phyloP scores from a whole-genome alignment of 2,329 filamentous ascomycete species.

The Ophiostoma sp. region DNA sequence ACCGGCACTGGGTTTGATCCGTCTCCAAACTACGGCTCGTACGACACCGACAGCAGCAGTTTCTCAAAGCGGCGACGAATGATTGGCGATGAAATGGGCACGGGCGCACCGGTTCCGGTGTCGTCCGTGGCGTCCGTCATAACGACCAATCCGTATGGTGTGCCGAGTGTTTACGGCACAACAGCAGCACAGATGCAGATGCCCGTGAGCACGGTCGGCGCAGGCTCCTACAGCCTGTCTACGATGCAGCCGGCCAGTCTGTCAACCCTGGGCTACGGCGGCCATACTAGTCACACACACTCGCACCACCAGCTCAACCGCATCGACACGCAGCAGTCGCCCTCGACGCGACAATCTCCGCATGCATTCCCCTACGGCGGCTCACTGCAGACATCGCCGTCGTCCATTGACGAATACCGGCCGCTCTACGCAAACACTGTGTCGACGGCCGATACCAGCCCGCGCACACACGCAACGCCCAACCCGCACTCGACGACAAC shows the following conservation, averaged over 20 bases:
- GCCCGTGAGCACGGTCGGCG: constrained; percentile 23
- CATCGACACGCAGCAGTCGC: constrained; percentile 25
- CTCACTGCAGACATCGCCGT: constrained; percentile 23
- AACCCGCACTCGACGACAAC: constrained; percentile 24
- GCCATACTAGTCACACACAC: neutral
- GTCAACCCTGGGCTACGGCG: constrained; percentile 1
- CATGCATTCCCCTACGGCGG: constrained; percentile 24
- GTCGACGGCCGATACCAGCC: constrained; percentile 23
- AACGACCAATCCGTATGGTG: neutral
- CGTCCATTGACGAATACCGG: constrained; percentile 24
- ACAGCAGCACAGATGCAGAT: constrained; percentile 15
- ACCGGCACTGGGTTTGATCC: constrained; percentile 20
- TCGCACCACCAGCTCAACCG: constrained; percentile 23
- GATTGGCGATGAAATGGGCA: constrained; percentile 3
- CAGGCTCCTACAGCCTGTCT: constrained; percentile 22
- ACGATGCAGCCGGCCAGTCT: constrained; percentile 12
- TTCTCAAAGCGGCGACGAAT: constrained; percentile 24
- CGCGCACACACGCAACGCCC: constrained; percentile 25
- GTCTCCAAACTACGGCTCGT: constrained; percentile 18
- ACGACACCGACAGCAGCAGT: constrained; percentile 18
- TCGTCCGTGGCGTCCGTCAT: neutral
- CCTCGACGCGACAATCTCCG: constrained; percentile 23
- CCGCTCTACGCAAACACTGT: constrained; percentile 23
- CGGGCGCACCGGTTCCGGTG: neutral
- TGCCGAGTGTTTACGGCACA: neutral